Evolutionary conservation across 2,329 filamentous ascomycete genomes (phyloP).

Genomic region (Sclerotinia nivalis): DNA sequence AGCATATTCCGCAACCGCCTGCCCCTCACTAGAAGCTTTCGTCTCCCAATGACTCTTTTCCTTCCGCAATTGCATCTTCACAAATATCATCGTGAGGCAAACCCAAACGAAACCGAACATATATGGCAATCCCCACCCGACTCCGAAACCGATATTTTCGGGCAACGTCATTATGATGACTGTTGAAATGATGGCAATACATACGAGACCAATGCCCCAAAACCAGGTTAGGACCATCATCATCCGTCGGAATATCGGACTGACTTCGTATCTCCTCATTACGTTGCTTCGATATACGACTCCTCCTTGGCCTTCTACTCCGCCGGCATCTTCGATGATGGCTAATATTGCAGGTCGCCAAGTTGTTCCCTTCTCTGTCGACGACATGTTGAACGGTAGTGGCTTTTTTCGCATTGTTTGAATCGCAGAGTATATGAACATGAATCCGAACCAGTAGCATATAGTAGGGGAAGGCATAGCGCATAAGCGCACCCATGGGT

Average conservation of each 20-base stretch:
- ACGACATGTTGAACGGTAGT: slow-evolving; percentile 38
- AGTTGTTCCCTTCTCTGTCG: slow-evolving; percentile 33
- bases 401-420: slow-evolving; percentile 30
- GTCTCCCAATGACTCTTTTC: slow-evolving; percentile 31
- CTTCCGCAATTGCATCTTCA: slow-evolving; percentile 30
- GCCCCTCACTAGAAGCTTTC: slow-evolving; percentile 25
- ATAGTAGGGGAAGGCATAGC: slow-evolving; percentile 38
- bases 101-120: slow-evolving; percentile 28
- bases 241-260: slow-evolving; percentile 34
- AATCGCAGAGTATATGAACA: slow-evolving; percentile 31
- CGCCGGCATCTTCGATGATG: slow-evolving; percentile 35
- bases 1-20: slow-evolving; percentile 21
- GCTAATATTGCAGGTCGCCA: slow-evolving; percentile 35
- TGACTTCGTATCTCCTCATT: slow-evolving; percentile 36
- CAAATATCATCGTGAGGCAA: slow-evolving; percentile 29
- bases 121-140: slow-evolving; percentile 39
- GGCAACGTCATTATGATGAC: slow-evolving; percentile 34
- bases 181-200: slow-evolving; percentile 33
- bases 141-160: slow-evolving; percentile 33
- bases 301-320: slow-evolving; percentile 36
- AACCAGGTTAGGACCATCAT: slow-evolving; percentile 34
- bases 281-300: slow-evolving; percentile 33
- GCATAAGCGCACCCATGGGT: slow-evolving; percentile 35
- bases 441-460: slow-evolving; percentile 35
- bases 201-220: slow-evolving; percentile 40